A percentile compares a stretch with the other conserved stretches of the same genome.
Evolutionary conservation across 1,284 basidiomycete genomes (phyloP).

Genomic region (Mycocalia duriaeana): DNA sequence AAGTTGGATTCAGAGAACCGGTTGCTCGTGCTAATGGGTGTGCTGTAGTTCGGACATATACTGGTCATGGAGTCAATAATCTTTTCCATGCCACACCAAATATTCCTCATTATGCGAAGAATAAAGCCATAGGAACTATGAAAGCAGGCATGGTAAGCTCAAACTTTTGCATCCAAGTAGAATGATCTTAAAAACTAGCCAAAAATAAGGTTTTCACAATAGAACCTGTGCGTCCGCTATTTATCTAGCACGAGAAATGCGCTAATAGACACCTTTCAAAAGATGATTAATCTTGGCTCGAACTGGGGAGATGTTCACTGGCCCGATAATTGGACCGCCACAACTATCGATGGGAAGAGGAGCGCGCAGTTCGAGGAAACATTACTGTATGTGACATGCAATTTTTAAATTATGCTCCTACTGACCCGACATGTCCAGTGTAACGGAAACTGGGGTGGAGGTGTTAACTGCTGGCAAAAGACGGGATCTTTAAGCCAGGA

Average conservation of each 20-base stretch:
- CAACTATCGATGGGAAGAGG: constrained; percentile 82
- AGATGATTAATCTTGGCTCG: constrained; percentile 91
- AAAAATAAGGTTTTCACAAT: constrained; percentile 62
- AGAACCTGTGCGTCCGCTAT: constrained; percentile 58
- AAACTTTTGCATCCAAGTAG: no score
- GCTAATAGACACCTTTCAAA: constrained; percentile 9
- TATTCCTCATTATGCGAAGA: constrained; percentile 84
- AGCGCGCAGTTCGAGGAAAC: constrained; percentile 98
- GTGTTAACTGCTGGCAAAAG: constrained; percentile 69
- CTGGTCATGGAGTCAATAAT: constrained; percentile 87
- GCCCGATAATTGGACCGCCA: constrained; percentile 93
- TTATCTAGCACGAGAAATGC: constrained; percentile 3
- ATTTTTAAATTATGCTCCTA: constrained; percentile 12
- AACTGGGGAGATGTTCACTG: constrained; percentile 73
- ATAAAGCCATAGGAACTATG: constrained; percentile 80
- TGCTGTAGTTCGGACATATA: constrained; percentile 83
- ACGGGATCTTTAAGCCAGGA: constrained; percentile 2
- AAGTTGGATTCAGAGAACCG: constrained; percentile 55
- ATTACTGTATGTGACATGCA: constrained; percentile 55
- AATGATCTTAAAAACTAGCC: no score
- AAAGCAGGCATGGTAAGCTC: constrained; percentile 72
- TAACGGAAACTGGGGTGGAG: constrained; percentile 90
- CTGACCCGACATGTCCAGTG: constrained; percentile 41
- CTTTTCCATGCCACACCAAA: constrained; percentile 76
- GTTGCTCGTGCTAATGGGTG: constrained; percentile 78